These are phyloP conservation scores for Cytospora piceae DNA, from an alignment of 2,329 filamentous ascomycete genomes.

Conservation along the genomic window DNA sequence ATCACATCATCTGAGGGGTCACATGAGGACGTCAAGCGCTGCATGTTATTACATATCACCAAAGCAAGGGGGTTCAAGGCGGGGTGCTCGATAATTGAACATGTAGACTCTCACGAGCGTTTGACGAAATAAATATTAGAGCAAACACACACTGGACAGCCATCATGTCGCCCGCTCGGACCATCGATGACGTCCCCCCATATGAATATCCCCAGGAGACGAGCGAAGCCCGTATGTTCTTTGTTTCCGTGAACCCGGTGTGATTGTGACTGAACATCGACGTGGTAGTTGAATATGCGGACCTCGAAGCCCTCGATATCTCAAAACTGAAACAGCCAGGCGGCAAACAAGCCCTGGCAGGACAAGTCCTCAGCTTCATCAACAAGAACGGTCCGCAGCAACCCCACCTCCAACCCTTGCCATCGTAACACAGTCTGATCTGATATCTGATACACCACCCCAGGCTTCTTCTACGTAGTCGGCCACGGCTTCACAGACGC, in stretches of 20 bases:
- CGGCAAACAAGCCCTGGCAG: constrained; percentile 33
- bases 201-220: constrained; percentile 34
- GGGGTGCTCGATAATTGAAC: background rate
- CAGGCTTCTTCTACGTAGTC: constrained; percentile 36
- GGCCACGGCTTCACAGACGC: constrained; percentile 31
- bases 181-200: constrained; percentile 8
- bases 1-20: constrained; percentile 29
- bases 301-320: constrained; percentile 35
- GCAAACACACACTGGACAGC: background rate
- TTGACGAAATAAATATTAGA: background rate
- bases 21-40: background rate
- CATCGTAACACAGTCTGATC: constrained; percentile 2
- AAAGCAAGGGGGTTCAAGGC: background rate
- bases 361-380: constrained; percentile 35
- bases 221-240: constrained; percentile 30
- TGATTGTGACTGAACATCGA: background rate
- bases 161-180: constrained; percentile 23
- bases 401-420: too few relatives aligned
- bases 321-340: constrained; percentile 33
- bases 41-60: background rate
- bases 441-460: too few relatives aligned
- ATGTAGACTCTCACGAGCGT: background rate
- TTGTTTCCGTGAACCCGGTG: background rate
- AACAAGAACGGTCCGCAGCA: constrained; percentile 34
- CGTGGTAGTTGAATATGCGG: constrained; percentile 33